Percentiles rank a stretch among this genome's conserved stretches.
Evolutionary conservation across 306 rosid genomes (phyloP).

Genomic region (Fragaria ananassa): DNA sequence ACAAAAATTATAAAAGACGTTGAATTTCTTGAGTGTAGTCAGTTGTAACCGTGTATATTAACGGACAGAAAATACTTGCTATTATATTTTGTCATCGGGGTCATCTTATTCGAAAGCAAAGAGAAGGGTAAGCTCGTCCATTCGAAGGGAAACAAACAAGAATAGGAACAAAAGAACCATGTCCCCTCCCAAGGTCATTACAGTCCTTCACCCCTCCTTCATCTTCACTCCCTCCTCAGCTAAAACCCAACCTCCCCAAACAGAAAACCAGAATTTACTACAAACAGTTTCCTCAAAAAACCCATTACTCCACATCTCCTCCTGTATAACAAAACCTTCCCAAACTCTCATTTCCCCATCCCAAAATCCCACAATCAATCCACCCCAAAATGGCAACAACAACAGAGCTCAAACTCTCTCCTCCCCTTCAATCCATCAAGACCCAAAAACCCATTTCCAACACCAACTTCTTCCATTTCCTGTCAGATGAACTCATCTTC

Average conservation of each 20-base stretch:
- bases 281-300: constrained; percentile 28
- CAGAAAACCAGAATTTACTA: constrained; percentile 25
- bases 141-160: neutral
- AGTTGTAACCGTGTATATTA: no score
- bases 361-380: neutral
- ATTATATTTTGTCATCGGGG: neutral
- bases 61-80: no score
- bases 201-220: neutral
- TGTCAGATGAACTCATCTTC: constrained; percentile 75
- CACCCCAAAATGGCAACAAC: neutral
- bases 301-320: neutral
- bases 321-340: neutral
- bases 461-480: constrained; percentile 45
- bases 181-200: neutral
- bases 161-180: neutral
- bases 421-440: constrained; percentile 39
- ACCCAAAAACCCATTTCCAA: constrained; percentile 27
- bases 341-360: neutral
- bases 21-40: no score
- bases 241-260: constrained; percentile 14
- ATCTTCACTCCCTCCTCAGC: constrained; percentile 13
- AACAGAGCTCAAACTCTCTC: neutral
- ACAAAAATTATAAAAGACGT: no score
- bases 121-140: constrained; percentile 29
- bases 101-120: neutral